Conservation (phyloP, 805 yeast species). For the Kuraishia piskuri region DNA sequence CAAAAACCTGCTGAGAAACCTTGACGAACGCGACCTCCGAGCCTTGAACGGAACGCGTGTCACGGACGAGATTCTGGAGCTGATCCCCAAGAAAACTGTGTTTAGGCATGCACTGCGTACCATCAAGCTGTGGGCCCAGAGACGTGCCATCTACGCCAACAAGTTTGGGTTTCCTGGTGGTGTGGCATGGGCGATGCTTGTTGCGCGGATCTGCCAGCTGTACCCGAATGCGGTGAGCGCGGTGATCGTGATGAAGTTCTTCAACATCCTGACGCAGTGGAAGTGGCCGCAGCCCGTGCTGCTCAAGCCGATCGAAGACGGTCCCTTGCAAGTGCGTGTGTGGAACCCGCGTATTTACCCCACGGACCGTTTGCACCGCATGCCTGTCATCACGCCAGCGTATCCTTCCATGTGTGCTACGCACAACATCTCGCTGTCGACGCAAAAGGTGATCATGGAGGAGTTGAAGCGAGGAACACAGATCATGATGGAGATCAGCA, state of each 20-base stretch:
- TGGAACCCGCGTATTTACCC: constrained; percentile 95
- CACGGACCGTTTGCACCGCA: constrained; percentile 80
- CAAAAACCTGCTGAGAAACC: constrained; percentile 74
- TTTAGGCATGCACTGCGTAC: constrained; percentile 90
- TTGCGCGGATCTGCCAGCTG: constrained; percentile 94
- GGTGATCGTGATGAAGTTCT: constrained; percentile 82
- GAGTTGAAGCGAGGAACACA: constrained; percentile 75
- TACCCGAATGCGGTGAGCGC: constrained; percentile 96
- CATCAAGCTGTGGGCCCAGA: constrained; percentile 94
- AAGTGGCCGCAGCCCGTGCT: constrained; percentile 98
- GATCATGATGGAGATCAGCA: constrained; percentile 57
- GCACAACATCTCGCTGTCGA: constrained; percentile 85
- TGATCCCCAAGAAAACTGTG: constrained; percentile 89
- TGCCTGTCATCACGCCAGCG: constrained; percentile 99
- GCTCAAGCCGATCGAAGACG: constrained; percentile 89
- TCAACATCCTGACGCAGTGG: constrained; percentile 83
- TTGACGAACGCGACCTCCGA: constrained; percentile 87
- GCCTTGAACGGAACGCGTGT: constrained; percentile 95
- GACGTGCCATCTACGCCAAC: constrained; percentile 89
- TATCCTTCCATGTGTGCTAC: constrained; percentile 99
- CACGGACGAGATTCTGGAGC: constrained; percentile 82
- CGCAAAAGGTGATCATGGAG: constrained; percentile 70
- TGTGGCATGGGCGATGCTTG: constrained; percentile 99
- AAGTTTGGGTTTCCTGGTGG: constrained; percentile 98
- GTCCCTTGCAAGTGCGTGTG: constrained; percentile 90